Percentiles rank a stretch among this genome's conserved stretches.
Conservation (phyloP, 1,284 basidiomycete species). For the Psilocybe mexicana region DNA sequence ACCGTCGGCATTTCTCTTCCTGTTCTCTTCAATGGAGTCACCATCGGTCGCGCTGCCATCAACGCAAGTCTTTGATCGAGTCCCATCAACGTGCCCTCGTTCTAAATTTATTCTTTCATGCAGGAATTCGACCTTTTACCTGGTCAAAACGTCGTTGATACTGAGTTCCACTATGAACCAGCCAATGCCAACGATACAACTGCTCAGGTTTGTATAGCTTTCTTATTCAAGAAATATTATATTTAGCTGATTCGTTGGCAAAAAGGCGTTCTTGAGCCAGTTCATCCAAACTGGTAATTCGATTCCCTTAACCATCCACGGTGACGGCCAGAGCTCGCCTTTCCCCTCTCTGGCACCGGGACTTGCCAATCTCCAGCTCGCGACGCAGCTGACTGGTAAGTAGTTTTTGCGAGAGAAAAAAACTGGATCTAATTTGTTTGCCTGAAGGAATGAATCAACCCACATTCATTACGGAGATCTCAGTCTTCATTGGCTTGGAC, state of each 20-base stretch:
- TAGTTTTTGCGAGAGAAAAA: background rate
- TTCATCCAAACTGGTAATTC: constrained; percentile 53
- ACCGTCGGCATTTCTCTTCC: constrained; percentile 63
- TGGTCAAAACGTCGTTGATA: constrained; percentile 52
- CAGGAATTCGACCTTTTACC: constrained; percentile 61
- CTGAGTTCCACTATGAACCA: constrained; percentile 73
- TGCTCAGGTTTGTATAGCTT: constrained; percentile 44
- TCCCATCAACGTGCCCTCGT: background rate
- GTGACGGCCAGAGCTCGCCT: constrained; percentile 60
- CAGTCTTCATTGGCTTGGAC: constrained; percentile 49
- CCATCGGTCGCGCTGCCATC: constrained; percentile 60
- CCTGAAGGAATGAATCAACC: constrained; percentile 37
- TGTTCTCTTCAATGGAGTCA: constrained; percentile 56
- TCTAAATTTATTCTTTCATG: background rate
- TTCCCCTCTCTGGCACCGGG: constrained; percentile 63
- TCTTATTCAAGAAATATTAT: background rate
- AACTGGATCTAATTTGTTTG: background rate
- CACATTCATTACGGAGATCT: constrained; percentile 45
- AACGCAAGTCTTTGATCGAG: constrained; percentile 39
- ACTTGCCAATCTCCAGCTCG: constrained; percentile 55
- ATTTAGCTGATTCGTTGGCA: background rate
- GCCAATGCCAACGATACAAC: constrained; percentile 63
- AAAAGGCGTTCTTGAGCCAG: constrained; percentile 48
- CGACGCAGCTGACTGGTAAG: constrained; percentile 47
- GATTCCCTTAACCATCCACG: constrained; percentile 57